phyloP scores from a whole-genome alignment of 148 eudicot species.

The Diospyros kaki region DNA sequence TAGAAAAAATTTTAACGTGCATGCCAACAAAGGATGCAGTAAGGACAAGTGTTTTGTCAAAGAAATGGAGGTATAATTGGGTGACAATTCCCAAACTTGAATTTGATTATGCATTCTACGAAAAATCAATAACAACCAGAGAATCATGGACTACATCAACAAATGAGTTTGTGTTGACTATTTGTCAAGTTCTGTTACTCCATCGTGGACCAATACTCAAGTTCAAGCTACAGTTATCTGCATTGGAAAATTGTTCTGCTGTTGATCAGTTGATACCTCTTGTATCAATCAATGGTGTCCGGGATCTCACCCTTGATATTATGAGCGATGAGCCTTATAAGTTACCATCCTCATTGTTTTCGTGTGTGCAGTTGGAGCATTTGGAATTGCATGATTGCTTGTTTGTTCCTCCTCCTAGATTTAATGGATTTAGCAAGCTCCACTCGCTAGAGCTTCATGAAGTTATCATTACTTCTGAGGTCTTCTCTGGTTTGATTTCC shows the following conservation, averaged over 20 bases:
- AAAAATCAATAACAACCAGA: too few species aligned
- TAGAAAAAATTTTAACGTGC: too few species aligned
- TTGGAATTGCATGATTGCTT: neutral
- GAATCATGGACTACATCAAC: too few species aligned
- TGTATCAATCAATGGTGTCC: neutral
- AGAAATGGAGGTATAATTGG: too few species aligned
- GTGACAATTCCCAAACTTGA: too few species aligned
- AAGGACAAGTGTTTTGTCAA: too few species aligned
- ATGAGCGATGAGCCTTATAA: neutral
- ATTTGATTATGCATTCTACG: too few species aligned
- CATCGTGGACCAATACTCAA: conserved; percentile 1
- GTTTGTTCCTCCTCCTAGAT: neutral
- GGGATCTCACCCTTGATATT: neutral
- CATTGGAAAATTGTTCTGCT: neutral
- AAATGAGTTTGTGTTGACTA: neutral
- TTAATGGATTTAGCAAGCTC: neutral
- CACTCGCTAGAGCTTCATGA: neutral
- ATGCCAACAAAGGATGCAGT: too few species aligned
- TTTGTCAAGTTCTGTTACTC: neutral
- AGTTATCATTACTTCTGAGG: neutral
- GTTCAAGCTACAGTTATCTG: neutral
- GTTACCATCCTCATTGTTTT: neutral
- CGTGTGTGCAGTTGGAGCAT: neutral
- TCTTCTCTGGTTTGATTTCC: neutral
- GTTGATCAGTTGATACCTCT: neutral